These are phyloP conservation scores for Aspergillus hancockii DNA, from an alignment of 495 filamentous ascomycete species.

Conservation along the genomic window DNA sequence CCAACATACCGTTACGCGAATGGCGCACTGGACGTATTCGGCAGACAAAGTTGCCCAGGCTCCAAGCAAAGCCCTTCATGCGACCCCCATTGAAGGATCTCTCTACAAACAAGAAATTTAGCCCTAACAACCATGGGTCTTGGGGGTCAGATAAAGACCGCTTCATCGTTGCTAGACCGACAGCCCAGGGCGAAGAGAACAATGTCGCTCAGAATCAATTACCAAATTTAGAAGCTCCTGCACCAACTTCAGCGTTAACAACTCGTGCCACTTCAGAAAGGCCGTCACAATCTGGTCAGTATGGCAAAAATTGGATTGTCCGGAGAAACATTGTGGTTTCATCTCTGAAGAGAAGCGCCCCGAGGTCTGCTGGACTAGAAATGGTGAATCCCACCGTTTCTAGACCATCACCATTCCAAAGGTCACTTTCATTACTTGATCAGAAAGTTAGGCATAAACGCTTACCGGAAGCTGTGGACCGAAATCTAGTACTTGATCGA, in stretches of 20 bases:
- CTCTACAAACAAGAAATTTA: slow-evolving; percentile 20
- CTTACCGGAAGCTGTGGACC: slow-evolving; percentile 15
- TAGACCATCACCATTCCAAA: slow-evolving; percentile 25
- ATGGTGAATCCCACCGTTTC: slow-evolving; percentile 24
- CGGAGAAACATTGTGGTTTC: slow-evolving; percentile 36
- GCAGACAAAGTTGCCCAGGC: slow-evolving; percentile 37
- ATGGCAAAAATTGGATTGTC: slow-evolving; percentile 39
- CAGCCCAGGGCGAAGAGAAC: background rate
- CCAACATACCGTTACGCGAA: slow-evolving; percentile 61
- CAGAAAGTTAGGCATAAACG: slow-evolving; percentile 24
- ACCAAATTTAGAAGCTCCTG: slow-evolving; percentile 3
- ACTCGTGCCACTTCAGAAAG: background rate
- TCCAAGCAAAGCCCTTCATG: slow-evolving; percentile 22
- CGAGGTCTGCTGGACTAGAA: slow-evolving; percentile 44
- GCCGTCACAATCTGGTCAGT: slow-evolving; percentile 18
- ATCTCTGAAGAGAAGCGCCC: slow-evolving; percentile 34
- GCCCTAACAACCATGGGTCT: slow-evolving; percentile 5
- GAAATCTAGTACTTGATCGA: slow-evolving; percentile 39
- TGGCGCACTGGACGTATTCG: slow-evolving; percentile 76
- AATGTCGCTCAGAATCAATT: background rate
- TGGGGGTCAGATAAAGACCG: slow-evolving; percentile 11
- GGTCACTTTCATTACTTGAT: slow-evolving; percentile 31
- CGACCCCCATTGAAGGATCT: slow-evolving; percentile 25
- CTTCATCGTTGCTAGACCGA: slow-evolving; percentile 1
- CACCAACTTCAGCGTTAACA: background rate